Percentiles rank a stretch among this genome's conserved stretches.
Conservation (phyloP, 441 rosid genomes). For the Gossypium laxum region DNA sequence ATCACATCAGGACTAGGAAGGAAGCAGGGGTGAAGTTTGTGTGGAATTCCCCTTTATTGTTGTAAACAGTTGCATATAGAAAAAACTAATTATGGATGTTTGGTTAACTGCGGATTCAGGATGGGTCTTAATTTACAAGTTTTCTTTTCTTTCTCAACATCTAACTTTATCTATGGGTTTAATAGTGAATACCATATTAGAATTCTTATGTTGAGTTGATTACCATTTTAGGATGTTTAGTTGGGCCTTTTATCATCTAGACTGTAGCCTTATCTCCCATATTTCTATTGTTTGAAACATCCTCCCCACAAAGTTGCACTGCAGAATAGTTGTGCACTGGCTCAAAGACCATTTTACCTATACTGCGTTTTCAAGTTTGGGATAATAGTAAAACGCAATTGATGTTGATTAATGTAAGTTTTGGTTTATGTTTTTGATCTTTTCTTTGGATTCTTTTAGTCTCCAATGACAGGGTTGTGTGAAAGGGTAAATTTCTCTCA, state of each 20-base stretch:
- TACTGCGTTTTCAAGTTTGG: background rate
- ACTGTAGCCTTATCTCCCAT: background rate
- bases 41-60: background rate
- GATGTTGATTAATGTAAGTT: background rate
- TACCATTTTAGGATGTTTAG: background rate
- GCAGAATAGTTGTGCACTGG: background rate
- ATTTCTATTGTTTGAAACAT: background rate
- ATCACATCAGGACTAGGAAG: background rate
- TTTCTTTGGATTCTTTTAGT: background rate
- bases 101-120: background rate
- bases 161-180: background rate
- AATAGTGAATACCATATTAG: background rate
- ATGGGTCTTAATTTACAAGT: background rate
- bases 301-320: background rate
- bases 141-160: background rate
- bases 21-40: background rate
- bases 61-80: background rate
- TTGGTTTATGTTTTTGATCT: background rate
- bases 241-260: background rate
- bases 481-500: background rate
- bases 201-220: background rate
- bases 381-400: background rate
- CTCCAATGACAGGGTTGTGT: background rate
- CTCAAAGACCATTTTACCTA: background rate
- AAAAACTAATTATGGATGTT: background rate